These are phyloP conservation scores for Phytophthora multivora DNA, from an alignment of 352 stramenopile genomes.

Conservation along the genomic window DNA sequence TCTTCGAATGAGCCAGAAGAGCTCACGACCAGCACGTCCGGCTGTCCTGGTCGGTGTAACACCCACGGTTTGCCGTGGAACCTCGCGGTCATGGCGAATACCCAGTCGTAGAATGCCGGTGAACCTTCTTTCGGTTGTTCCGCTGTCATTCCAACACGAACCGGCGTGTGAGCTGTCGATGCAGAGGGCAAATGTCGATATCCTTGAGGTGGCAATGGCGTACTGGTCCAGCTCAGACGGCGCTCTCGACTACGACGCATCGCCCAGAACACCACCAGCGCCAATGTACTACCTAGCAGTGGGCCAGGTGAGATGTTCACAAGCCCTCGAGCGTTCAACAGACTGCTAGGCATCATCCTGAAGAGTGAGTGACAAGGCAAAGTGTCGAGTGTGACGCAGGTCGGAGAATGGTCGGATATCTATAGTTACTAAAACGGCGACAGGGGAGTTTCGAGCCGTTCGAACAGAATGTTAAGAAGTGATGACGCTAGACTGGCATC, in stretches of 20 bases:
- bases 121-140: slow-evolving; percentile 18
- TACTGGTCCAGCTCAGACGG: slow-evolving; percentile 23
- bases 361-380: background rate
- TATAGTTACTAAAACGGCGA: background rate
- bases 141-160: slow-evolving; percentile 11
- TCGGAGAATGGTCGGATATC: slow-evolving; percentile 7
- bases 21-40: slow-evolving; percentile 35
- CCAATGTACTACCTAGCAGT: slow-evolving; percentile 31
- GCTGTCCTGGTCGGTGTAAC: slow-evolving; percentile 19
- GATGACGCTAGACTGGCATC: background rate
- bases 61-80: slow-evolving; percentile 35
- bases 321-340: slow-evolving; percentile 5
- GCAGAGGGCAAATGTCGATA: slow-evolving; percentile 7
- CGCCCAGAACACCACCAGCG: slow-evolving; percentile 22
- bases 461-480: background rate
- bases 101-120: slow-evolving; percentile 26
- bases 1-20: slow-evolving; percentile 35
- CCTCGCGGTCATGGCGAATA: slow-evolving; percentile 17
- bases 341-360: slow-evolving; percentile 17
- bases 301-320: slow-evolving; percentile 20
- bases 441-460: slow-evolving; percentile 18
- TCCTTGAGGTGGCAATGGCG: slow-evolving; percentile 23
- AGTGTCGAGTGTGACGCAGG: background rate
- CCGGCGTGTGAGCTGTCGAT: background rate
- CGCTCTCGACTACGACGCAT: slow-evolving; percentile 19